Percentiles rank a stretch among this genome's conserved stretches.
These are phyloP conservation scores for Ophiostoma sp. DNA, from an alignment of 2,329 filamentous ascomycete genomes.

Conservation along the genomic window DNA sequence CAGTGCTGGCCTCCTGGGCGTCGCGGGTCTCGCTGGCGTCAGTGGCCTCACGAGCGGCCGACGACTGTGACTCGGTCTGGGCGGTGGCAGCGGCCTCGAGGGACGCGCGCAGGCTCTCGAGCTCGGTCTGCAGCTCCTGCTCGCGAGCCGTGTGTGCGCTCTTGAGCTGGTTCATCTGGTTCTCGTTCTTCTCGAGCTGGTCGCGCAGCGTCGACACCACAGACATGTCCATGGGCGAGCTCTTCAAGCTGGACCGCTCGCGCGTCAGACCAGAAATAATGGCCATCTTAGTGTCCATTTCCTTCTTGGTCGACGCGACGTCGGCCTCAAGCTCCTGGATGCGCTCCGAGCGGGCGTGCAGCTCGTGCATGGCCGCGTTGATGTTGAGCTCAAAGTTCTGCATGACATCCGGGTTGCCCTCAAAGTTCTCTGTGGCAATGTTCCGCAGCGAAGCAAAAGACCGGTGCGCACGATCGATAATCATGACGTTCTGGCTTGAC, in stretches of 20 bases:
- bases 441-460: conserved; percentile 88
- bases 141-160: conserved; percentile 73
- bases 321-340: conserved; percentile 89
- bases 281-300: conserved; percentile 95
- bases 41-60: conserved; percentile 5
- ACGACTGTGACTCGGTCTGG: conserved; percentile 22
- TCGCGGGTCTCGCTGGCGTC: conserved; percentile 23
- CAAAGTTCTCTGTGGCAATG: conserved; percentile 83
- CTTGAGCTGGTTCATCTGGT: conserved; percentile 71
- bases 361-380: conserved; percentile 87
- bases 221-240: conserved; percentile 83
- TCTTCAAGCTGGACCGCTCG: conserved; percentile 86
- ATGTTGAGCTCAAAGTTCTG: conserved; percentile 92
- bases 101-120: conserved; percentile 65
- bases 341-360: conserved; percentile 81
- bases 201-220: conserved; percentile 84
- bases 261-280: conserved; percentile 93
- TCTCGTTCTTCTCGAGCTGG: conserved; percentile 84
- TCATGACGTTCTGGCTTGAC: conserved; percentile 84
- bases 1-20: conserved; percentile 3
- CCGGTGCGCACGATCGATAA: conserved; percentile 85
- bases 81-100: conserved; percentile 41
- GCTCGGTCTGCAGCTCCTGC: conserved; percentile 68
- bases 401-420: conserved; percentile 76
- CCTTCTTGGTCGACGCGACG: conserved; percentile 79